Percentiles rank a stretch among this genome's conserved stretches.
Evolutionary conservation across 495 filamentous ascomycete genomes (phyloP).

Genomic region (Astrocystis sublimbata): DNA sequence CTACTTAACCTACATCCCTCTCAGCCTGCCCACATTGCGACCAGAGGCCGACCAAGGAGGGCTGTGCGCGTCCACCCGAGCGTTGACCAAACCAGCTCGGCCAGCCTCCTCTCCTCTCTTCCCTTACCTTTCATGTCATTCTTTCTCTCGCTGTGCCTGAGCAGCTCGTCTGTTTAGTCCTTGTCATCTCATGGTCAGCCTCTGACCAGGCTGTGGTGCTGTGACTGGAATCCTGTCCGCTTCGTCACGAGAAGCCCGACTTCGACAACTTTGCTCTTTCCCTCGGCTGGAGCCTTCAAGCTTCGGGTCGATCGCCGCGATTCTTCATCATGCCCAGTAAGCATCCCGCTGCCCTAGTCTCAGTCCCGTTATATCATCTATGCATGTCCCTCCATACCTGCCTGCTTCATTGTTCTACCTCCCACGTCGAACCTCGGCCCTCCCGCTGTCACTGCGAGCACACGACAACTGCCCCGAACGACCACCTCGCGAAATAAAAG

Average conservation of each 20-base stretch:
- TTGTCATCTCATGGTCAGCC: constrained; percentile 12
- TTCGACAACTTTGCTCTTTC: constrained; percentile 1
- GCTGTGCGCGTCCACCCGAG: too few relatives aligned
- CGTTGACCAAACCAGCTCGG: too few relatives aligned
- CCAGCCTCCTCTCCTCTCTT: background rate
- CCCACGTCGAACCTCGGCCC: background rate
- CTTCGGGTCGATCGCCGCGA: constrained; percentile 7
- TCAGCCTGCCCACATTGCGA: background rate
- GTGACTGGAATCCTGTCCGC: background rate
- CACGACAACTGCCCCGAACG: background rate
- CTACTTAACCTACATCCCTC: background rate
- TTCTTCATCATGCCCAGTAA: constrained; percentile 18
- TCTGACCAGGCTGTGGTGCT: constrained; percentile 4
- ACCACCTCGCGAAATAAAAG: background rate
- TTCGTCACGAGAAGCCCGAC: too few relatives aligned
- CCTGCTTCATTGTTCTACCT: background rate
- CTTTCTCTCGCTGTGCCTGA: background rate
- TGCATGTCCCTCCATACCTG: background rate
- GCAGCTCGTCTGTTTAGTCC: background rate
- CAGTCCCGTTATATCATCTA: too few relatives aligned
- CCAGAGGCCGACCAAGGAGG: too few relatives aligned
- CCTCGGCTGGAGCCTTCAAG: constrained; percentile 4
- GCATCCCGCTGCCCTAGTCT: background rate
- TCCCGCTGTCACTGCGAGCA: background rate
- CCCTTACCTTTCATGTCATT: background rate